Percentiles rank a stretch among this genome's conserved stretches.
phyloP scores from a whole-genome alignment of 306 rosid genomes.

The Castanopsis chinensis region DNA sequence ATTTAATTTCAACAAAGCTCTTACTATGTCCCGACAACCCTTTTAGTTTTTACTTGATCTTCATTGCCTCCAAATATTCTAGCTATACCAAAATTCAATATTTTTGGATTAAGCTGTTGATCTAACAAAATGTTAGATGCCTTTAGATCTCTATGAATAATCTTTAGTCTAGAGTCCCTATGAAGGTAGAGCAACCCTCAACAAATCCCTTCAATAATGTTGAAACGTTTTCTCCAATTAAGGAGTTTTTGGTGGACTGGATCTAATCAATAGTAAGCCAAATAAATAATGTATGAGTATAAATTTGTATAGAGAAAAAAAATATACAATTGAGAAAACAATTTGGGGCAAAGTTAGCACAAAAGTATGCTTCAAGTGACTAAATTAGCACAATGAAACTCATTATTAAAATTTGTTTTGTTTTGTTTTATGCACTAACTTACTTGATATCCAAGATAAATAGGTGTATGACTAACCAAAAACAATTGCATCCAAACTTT shows the following conservation, averaged over 20 bases:
- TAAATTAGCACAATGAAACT: too few species aligned
- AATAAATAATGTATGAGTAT: too few species aligned
- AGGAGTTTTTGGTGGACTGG: too few species aligned
- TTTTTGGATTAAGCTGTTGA: slow-evolving; percentile 23
- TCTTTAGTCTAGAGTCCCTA: slow-evolving; percentile 25
- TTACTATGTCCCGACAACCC: slow-evolving; percentile 19
- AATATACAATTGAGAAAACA: too few species aligned
- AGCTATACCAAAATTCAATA: slow-evolving; percentile 25
- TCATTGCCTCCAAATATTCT: background rate
- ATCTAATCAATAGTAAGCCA: too few species aligned
- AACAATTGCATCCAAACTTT: slow-evolving; percentile 37
- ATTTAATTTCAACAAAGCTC: background rate
- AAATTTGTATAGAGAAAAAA: too few species aligned
- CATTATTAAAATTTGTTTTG: background rate
- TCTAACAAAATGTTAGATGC: slow-evolving; percentile 24
- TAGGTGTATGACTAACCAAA: background rate
- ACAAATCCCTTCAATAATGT: slow-evolving; percentile 34
- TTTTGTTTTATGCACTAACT: background rate
- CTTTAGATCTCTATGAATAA: slow-evolving; percentile 30
- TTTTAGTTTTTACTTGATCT: too few species aligned
- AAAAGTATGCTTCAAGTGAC: too few species aligned
- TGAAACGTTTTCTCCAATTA: slow-evolving; percentile 31
- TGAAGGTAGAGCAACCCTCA: slow-evolving; percentile 36
- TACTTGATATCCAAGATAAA: too few species aligned
- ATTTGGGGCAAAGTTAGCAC: too few species aligned